Conservation (phyloP, 495 filamentous ascomycete species). For the Daldinia loculata region DNA sequence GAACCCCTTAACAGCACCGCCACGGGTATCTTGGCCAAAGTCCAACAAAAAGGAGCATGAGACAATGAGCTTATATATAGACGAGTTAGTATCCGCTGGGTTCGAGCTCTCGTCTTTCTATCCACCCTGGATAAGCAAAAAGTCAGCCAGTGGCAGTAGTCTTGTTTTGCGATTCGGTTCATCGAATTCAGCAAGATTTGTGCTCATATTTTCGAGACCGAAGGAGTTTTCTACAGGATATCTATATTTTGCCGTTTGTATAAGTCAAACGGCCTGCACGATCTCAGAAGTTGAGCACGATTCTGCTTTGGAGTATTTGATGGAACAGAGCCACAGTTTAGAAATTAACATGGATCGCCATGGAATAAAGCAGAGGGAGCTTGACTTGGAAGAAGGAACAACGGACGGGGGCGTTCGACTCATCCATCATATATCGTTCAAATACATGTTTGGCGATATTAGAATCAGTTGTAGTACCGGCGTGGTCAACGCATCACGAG, state of each 20-base stretch:
- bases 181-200: conserved; percentile 4
- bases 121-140: conserved; percentile 20
- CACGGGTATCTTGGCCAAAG: conserved; percentile 1
- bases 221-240: not conserved
- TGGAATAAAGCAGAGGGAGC: conserved; percentile 2
- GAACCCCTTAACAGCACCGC: not conserved
- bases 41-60: conserved; percentile 3
- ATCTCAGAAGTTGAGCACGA: conserved; percentile 11
- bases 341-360: conserved; percentile 15
- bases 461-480: conserved; percentile 13
- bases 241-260: conserved; percentile 16
- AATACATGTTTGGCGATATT: conserved; percentile 26
- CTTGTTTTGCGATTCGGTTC: conserved; percentile 17
- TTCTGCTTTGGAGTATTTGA: conserved; percentile 20
- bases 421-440: conserved; percentile 14
- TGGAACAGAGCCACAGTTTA: conserved; percentile 22
- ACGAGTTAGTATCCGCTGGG: conserved; percentile 7
- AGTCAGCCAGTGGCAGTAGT: conserved; percentile 4
- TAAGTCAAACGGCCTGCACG: not conserved
- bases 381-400: conserved; percentile 6
- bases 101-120: conserved; percentile 23
- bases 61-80: conserved; percentile 13
- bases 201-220: conserved; percentile 17
- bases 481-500: not conserved
- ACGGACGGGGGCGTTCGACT: not conserved